These are phyloP conservation scores for Exophiala sp. DNA, from an alignment of 2,329 filamentous ascomycete genomes.

Conservation along the genomic window DNA sequence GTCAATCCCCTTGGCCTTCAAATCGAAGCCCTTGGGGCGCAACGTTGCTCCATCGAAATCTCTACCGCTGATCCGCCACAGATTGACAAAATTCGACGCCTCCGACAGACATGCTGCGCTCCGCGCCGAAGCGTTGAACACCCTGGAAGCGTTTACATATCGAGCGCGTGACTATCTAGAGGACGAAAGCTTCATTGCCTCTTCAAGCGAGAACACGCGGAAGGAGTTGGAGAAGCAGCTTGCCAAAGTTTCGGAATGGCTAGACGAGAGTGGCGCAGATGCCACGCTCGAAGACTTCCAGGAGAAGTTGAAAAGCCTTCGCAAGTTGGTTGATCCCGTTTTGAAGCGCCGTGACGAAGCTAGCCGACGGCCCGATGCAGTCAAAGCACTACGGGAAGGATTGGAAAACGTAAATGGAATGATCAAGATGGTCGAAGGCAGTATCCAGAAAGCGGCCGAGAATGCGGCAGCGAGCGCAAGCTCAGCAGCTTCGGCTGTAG, in stretches of 20 bases:
- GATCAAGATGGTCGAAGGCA: conserved; percentile 60
- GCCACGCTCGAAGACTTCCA: conserved; percentile 70
- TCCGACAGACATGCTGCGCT: conserved; percentile 72
- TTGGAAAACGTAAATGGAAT: conserved; percentile 67
- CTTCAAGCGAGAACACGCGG: conserved; percentile 64
- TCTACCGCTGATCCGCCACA: conserved; percentile 55
- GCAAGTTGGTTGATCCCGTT: conserved; percentile 70
- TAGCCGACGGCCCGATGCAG: conserved; percentile 61
- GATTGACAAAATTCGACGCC: conserved; percentile 74
- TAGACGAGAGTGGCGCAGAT: conserved; percentile 76
- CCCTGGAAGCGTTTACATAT: conserved; percentile 91
- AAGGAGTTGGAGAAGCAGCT: conserved; percentile 61
- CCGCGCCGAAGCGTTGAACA: conserved; percentile 83
- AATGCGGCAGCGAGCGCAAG: conserved; percentile 52
- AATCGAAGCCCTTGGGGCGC: conserved; percentile 43
- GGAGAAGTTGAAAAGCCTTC: conserved; percentile 67
- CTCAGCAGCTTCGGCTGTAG: conserved; percentile 41
- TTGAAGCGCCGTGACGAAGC: conserved; percentile 69
- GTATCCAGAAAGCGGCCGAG: conserved; percentile 65
- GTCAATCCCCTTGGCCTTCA: conserved; percentile 48
- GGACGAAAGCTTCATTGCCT: conserved; percentile 65
- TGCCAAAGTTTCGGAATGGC: conserved; percentile 73
- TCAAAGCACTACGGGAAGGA: conserved; percentile 63
- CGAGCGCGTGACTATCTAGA: conserved; percentile 75
- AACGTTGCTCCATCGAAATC: conserved; percentile 33